Percentiles rank a stretch among this genome's conserved stretches.
Conservation (phyloP, 768 basidiomycete genomes). For the Podaxis carcinomalis region DNA sequence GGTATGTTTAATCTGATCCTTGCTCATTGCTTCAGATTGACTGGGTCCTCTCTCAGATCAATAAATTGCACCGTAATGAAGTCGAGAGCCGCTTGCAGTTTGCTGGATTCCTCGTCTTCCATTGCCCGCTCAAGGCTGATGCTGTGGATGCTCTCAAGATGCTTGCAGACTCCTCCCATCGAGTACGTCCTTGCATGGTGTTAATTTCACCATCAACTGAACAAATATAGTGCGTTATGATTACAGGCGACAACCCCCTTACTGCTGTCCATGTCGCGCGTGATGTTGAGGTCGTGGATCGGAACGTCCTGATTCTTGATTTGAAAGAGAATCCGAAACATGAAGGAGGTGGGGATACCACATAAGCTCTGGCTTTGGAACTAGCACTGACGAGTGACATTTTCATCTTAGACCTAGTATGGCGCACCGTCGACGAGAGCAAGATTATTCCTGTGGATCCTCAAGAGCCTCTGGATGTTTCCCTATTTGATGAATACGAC, state of each 20-base stretch:
- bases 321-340: conserved; percentile 73
- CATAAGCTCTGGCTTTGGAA: not conserved
- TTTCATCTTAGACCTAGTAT: too few species aligned
- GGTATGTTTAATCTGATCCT: conserved; percentile 36
- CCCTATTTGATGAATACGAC: conserved; percentile 84
- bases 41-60: conserved; percentile 54
- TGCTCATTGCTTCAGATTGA: not conserved
- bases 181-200: conserved; percentile 50
- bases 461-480: conserved; percentile 66
- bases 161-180: conserved; percentile 93
- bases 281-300: conserved; percentile 96
- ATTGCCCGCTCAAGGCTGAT: conserved; percentile 94
- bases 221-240: conserved; percentile 87
- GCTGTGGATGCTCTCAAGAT: conserved; percentile 89
- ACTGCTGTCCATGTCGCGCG: conserved; percentile 95
- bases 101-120: conserved; percentile 98
- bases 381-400: too few species aligned
- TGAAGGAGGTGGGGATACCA: conserved; percentile 53
- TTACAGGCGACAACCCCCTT: conserved; percentile 97
- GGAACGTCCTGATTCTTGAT: conserved; percentile 91
- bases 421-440: conserved; percentile 39
- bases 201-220: not conserved
- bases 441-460: conserved; percentile 87
- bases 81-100: conserved; percentile 80
- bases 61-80: conserved; percentile 75